Evolutionary conservation across 441 rosid genomes (phyloP), one percentile per base, ranked within the genome.

Genomic region (Brassica balearica): DNA sequence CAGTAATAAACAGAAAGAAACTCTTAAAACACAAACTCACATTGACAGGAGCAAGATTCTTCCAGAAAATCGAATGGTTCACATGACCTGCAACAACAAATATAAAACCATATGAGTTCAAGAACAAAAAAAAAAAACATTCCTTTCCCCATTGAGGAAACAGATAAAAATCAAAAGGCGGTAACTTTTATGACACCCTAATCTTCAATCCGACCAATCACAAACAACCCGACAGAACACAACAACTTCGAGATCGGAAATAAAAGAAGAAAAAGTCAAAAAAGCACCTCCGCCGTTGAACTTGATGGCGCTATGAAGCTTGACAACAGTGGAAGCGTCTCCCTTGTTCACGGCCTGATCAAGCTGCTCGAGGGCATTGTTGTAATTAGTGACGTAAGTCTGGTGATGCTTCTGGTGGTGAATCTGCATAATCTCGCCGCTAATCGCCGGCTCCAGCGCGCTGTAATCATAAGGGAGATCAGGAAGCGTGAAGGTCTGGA

Each of bases 321-420:
- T 83, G 36, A 87, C 92, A 14, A 89, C 86, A 32, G 97, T 65
- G 20, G 93, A 79, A 22, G 97, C 46, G 20, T 92, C 97, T 38
- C 95, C 97, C 60, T 90, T 92, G 70, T 60, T 72, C 1, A 86
- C 73, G 41, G 98, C 95, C 12, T 91, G 86, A 43, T 89, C 78
- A 14, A 95, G 97, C 82, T 88, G 91, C 87, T 94, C 92, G 7
- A 92, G 88, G 25, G 97, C 88, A 84, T 91, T 94, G 81, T 94
- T 96, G 83, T 86, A 94, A 82, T 96, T 94, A 46, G 97, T 88
- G 73, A 96, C 69, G 77, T 96, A 96, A 68, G 97, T 19, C 83
- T 90, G 97, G 77, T 93, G 99, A 72, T 96, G 99, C 85, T 96
- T 96, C 86, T 91, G 93, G 90, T 96, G 98, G 72, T 96, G 99